phyloP scores from a whole-genome alignment of 257 asterid genomes.

The Scutellaria baicalensis region DNA sequence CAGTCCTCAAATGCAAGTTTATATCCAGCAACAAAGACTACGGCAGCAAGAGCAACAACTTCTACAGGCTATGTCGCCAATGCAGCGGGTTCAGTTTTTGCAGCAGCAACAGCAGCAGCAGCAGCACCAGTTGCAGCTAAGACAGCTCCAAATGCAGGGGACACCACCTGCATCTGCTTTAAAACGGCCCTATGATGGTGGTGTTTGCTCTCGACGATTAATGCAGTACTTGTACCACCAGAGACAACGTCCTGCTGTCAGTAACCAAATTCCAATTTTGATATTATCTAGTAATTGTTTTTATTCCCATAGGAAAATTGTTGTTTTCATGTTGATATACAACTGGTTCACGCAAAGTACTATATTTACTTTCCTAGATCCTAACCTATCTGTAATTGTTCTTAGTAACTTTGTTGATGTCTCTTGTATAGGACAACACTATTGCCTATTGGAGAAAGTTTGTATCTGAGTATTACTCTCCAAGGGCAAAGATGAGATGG shows the following conservation, averaged over 20 bases:
- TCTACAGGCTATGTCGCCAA: conserved; percentile 70
- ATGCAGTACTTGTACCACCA: conserved; percentile 94
- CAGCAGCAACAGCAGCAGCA: conserved; percentile 66
- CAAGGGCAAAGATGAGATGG: conserved; percentile 95
- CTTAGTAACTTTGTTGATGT: not conserved
- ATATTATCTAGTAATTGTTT: not conserved
- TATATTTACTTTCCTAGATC: not conserved
- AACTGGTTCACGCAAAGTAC: not conserved
- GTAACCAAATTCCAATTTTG: conserved; percentile 21
- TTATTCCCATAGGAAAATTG: not conserved
- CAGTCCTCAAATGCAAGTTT: conserved; percentile 68
- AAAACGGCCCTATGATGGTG: conserved; percentile 69
- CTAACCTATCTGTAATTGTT: not conserved
- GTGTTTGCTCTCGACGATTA: conserved; percentile 83
- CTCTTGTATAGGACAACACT: conserved; percentile 49
- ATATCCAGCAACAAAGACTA: conserved; percentile 75
- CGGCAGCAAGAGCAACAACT: conserved; percentile 70
- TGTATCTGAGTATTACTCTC: conserved; percentile 90
- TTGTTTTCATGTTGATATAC: not conserved
- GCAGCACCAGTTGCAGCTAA: conserved; percentile 42
- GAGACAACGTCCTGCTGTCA: conserved; percentile 85
- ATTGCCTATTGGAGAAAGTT: conserved; percentile 96
- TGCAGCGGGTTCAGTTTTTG: conserved; percentile 71
- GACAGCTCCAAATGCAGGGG: conserved; percentile 62
- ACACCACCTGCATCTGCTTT: conserved; percentile 43